A percentile compares a stretch with the other conserved stretches of the same genome.
These are phyloP conservation scores for Parachlorella kessleri DNA, from an alignment of 139 green algal species.

Conservation along the genomic window DNA sequence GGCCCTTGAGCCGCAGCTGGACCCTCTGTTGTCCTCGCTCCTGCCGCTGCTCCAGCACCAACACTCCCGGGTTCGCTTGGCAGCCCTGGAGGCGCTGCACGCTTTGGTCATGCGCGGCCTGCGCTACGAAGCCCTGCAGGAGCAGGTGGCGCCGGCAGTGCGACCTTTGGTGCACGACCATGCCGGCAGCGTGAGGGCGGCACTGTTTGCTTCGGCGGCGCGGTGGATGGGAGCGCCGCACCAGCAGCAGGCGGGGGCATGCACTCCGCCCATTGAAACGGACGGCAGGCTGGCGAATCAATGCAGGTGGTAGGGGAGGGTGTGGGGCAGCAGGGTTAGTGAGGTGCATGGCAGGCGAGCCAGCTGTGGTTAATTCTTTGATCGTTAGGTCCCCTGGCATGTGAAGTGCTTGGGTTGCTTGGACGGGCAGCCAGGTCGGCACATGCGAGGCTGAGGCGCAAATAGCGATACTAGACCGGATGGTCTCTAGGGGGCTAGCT, in stretches of 20 bases:
- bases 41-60: conserved; percentile 58
- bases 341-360: too few species aligned
- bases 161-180: conserved; percentile 51
- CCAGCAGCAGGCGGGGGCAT: too few species aligned
- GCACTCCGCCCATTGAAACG: too few species aligned
- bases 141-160: conserved; percentile 6
- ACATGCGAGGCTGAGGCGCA: too few species aligned
- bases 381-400: too few species aligned
- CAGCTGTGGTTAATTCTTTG: too few species aligned
- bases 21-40: conserved; percentile 39
- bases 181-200: conserved; percentile 45
- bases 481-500: too few species aligned
- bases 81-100: conserved; percentile 52
- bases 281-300: conserved; percentile 17
- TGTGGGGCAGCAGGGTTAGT: too few species aligned
- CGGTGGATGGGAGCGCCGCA: conserved; percentile 66
- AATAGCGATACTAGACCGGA: too few species aligned
- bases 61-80: conserved; percentile 65
- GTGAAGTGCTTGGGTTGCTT: too few species aligned
- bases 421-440: too few species aligned
- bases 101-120: conserved; percentile 47
- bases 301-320: too few species aligned
- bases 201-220: conserved; percentile 51
- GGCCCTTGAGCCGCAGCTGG: conserved; percentile 39
- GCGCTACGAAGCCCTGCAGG: conserved; percentile 10